These are phyloP conservation scores for Diplodia intermedia DNA, from an alignment of 2,329 filamentous ascomycete species.

Conservation along the genomic window DNA sequence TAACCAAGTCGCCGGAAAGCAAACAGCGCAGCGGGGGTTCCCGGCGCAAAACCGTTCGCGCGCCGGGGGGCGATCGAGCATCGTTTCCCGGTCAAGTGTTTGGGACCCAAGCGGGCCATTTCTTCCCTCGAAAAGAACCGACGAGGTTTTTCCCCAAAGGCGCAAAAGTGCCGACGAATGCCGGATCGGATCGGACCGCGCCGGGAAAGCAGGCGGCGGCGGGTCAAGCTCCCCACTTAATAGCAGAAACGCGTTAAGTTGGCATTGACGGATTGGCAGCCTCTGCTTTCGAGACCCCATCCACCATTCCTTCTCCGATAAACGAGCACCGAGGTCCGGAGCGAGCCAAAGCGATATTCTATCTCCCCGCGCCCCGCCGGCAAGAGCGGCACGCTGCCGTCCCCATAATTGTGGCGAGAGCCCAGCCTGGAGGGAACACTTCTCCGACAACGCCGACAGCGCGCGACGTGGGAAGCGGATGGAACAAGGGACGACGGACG, in stretches of 20 bases:
- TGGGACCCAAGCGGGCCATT: background rate
- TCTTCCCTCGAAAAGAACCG: background rate
- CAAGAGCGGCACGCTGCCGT: background rate
- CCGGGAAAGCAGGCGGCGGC: background rate
- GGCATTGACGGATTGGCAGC: slow-evolving; percentile 6
- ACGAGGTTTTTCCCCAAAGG: background rate
- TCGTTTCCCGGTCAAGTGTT: background rate
- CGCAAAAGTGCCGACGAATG: slow-evolving; percentile 4
- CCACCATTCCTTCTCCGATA: background rate
- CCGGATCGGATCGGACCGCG: slow-evolving; percentile 13
- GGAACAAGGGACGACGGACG: background rate
- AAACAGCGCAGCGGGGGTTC: background rate
- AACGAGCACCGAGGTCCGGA: background rate
- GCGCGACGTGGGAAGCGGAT: background rate
- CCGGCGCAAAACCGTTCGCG: background rate
- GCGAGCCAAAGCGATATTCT: background rate
- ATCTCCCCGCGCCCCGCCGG: background rate
- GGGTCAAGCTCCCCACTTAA: background rate
- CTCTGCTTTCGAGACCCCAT: background rate
- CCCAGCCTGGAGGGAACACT: background rate
- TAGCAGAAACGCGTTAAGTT: background rate
- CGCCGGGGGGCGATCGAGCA: background rate
- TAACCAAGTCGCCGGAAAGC: background rate
- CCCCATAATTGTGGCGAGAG: slow-evolving; percentile 25
- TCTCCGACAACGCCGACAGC: background rate